These are phyloP conservation scores for Arxiozyma heterogenica DNA, from an alignment of 1,139 yeast genomes.

Conservation along the genomic window DNA sequence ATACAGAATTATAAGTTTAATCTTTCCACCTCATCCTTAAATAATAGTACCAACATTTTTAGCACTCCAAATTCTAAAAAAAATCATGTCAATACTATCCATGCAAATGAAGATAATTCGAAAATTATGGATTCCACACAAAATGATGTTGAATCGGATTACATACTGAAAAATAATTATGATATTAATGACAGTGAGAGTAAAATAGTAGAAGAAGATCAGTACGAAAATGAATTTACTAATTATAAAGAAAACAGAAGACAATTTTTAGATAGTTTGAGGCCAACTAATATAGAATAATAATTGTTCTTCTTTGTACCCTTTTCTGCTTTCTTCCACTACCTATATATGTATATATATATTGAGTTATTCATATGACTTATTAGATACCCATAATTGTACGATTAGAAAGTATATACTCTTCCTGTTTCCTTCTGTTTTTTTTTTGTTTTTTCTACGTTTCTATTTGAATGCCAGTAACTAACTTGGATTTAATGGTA, in stretches of 20 bases:
- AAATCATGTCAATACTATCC: conserved; percentile 4
- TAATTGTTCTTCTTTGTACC: background rate
- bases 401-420: no score
- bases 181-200: conserved; percentile 23
- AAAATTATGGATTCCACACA: conserved; percentile 3
- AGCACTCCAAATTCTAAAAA: conserved; percentile 3
- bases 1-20: conserved; percentile 11
- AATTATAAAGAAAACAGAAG: conserved; percentile 34
- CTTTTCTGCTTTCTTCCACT: no score
- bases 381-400: background rate
- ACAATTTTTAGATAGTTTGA: conserved; percentile 32
- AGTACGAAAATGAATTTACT: conserved; percentile 36
- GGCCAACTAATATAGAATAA: conserved; percentile 23
- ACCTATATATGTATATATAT: no score
- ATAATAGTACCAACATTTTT: conserved; percentile 7
- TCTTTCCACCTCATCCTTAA: conserved; percentile 19
- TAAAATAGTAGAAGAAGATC: conserved; percentile 36
- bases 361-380: background rate
- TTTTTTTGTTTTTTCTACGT: background rate
- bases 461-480: no score
- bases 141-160: conserved; percentile 8
- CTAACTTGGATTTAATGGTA: conserved; percentile 34
- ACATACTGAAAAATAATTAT: conserved; percentile 29
- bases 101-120: background rate
- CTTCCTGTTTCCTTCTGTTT: background rate